A percentile compares a stretch with the other conserved stretches of the same genome.
phyloP scores from a whole-genome alignment of 2,329 filamentous ascomycete species.

The Neonectria coccinea region DNA sequence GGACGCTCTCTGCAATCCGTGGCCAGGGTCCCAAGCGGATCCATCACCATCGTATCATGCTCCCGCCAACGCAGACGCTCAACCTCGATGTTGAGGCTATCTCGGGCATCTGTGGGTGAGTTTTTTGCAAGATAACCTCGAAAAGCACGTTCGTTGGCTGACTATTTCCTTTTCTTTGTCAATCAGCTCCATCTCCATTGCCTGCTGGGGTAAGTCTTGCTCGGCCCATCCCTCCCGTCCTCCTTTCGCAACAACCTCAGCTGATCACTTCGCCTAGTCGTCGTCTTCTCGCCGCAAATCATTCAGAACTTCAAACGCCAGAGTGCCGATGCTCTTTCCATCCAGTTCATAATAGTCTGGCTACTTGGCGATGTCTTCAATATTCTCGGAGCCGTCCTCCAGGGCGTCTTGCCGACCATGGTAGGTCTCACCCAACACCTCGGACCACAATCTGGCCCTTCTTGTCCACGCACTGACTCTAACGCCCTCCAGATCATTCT shows the following conservation, averaged over 20 bases:
- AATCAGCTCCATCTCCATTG: constrained; percentile 88
- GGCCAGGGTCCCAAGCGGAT: constrained; percentile 29
- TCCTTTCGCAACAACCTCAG: constrained; percentile 11
- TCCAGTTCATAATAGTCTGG: constrained; percentile 95
- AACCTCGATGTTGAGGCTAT: constrained; percentile 90
- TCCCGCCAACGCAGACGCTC: constrained; percentile 65
- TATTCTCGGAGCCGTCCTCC: constrained; percentile 89
- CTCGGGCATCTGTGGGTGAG: constrained; percentile 89
- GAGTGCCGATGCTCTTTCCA: constrained; percentile 87
- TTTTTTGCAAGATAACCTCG: not conserved
- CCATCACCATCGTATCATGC: constrained; percentile 55
- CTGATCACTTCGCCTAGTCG: constrained; percentile 63
- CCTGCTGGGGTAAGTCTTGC: constrained; percentile 75
- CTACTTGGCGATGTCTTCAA: constrained; percentile 96
- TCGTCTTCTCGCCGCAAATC: constrained; percentile 97
- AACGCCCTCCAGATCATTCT: constrained; percentile 73
- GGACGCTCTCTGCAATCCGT: constrained; percentile 32
- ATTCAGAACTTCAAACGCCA: constrained; percentile 90
- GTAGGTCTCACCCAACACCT: constrained; percentile 51
- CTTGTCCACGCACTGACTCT: constrained; percentile 26
- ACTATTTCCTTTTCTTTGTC: constrained; percentile 17
- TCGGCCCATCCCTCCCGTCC: constrained; percentile 5
- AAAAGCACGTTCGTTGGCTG: constrained; percentile 13
- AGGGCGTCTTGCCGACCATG: constrained; percentile 95
- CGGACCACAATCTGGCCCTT: not conserved